Percentiles rank a stretch among this genome's conserved stretches.
Evolutionary conservation across 768 basidiomycete genomes (phyloP).

Genomic region (Trametes coccinea): DNA sequence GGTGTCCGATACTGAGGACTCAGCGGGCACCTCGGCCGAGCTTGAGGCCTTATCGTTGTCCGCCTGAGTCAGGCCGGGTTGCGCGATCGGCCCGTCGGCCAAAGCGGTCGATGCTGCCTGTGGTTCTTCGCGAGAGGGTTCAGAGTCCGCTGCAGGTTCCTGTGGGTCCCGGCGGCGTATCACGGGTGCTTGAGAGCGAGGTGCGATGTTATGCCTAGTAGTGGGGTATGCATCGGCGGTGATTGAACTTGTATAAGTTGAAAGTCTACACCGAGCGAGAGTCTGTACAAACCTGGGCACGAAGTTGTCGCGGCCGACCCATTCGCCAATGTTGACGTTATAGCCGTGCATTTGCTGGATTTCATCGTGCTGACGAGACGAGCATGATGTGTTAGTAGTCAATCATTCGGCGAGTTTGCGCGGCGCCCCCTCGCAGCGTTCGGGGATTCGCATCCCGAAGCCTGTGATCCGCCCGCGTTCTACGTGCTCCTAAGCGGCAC

Average conservation of each 20-base stretch:
- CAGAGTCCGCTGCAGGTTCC: conserved; percentile 9
- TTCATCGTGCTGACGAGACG: conserved; percentile 15
- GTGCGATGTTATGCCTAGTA: conserved; percentile 79
- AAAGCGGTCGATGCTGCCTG: too few species aligned
- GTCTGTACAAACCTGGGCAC: conserved; percentile 14
- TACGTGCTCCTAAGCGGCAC: too few species aligned
- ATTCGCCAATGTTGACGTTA: conserved; percentile 24
- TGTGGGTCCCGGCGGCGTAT: conserved; percentile 49
- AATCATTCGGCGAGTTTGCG: too few species aligned
- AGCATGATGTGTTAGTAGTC: neutral
- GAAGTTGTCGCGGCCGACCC: conserved; percentile 24
- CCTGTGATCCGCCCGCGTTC: too few species aligned
- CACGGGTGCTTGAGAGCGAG: conserved; percentile 76
- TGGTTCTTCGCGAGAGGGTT: neutral
- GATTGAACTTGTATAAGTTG: neutral
- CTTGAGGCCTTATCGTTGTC: neutral
- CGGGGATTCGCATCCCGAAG: too few species aligned
- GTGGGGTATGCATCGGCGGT: conserved; percentile 21
- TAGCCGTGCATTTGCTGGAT: conserved; percentile 22
- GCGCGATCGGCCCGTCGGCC: too few species aligned
- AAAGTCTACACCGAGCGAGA: too few species aligned
- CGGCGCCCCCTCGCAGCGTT: too few species aligned
- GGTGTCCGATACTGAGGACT: too few species aligned
- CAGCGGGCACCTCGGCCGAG: neutral
- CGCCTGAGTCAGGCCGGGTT: too few species aligned